Percentiles rank a stretch among this genome's conserved stretches.
Evolutionary conservation across 1,284 basidiomycete genomes (phyloP).

Genomic region (Mixia osmundae): DNA sequence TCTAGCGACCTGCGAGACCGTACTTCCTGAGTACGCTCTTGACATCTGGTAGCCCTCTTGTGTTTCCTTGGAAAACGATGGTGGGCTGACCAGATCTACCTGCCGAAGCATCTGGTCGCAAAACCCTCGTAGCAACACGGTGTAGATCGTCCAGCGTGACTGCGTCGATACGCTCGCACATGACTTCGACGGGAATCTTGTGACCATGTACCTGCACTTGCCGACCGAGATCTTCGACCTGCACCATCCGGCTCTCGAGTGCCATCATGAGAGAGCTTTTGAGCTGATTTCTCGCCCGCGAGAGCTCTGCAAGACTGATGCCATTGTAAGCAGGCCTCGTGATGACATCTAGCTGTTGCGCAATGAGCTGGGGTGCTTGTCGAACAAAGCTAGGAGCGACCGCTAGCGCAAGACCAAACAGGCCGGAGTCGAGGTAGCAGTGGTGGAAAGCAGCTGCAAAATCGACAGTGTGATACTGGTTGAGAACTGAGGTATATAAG

Average conservation of each 20-base stretch:
- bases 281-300: conserved; percentile 83
- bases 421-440: conserved; percentile 80
- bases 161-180: conserved; percentile 69
- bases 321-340: conserved; percentile 19
- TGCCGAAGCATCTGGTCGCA: conserved; percentile 18
- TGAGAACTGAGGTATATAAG: conserved; percentile 89
- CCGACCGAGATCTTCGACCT: conserved; percentile 27
- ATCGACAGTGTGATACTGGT: conserved; percentile 81
- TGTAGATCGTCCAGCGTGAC: conserved; percentile 47
- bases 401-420: conserved; percentile 83
- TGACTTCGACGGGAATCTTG: conserved; percentile 68
- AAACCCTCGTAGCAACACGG: conserved; percentile 47
- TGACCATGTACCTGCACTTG: conserved; percentile 77
- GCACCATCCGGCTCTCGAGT: conserved; percentile 67
- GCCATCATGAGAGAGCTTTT: conserved; percentile 89
- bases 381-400: conserved; percentile 44
- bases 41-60: conserved; percentile 8
- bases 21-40: conserved; percentile 2
- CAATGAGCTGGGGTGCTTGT: conserved; percentile 58
- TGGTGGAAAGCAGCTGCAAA: conserved; percentile 97
- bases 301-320: conserved; percentile 45
- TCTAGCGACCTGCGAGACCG: conserved; percentile 6
- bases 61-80: conserved; percentile 6
- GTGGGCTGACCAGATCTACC: conserved; percentile 6
- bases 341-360: conserved; percentile 40